Evolutionary conservation across 176 grass and related monocot genomes (phyloP), one percentile per base, ranked within the genome.

Genomic region (Phyllostachys edulis): DNA sequence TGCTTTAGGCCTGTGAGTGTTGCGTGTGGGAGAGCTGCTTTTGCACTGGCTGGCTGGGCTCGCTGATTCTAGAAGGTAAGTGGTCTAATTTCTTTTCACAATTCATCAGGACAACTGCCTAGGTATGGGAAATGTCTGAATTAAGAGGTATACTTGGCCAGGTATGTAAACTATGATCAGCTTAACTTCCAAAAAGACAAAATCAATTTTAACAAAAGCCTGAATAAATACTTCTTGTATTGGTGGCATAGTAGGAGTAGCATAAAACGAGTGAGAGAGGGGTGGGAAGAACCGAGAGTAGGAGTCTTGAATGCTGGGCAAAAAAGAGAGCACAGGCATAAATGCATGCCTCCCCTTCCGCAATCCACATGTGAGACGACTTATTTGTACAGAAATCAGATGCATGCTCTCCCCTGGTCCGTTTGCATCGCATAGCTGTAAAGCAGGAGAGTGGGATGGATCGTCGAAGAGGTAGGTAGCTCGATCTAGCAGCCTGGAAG

Each of bases 1-100:
- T 82, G 78, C 85, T 68, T 75, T 77, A 64, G 26, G 40, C 40
- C 76, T 79, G 76, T 79, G 71, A 74, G 45, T 51, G 46, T 10
- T 50, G 42, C 29, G 42, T n/a, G 20, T 63, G 5, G 37, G 61
- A 6, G 17, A 21, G 32, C 16, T 65, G 42, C 68, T 76, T 73
- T 80, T 64, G 76, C 23, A 42, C 5, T 55, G 12, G 44, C 15
- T 80, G 15, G 61, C 29, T 75, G 12, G 54, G 2, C 5, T 36
- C 15, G 11, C 50, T 38, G 29, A 20, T 55, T 17, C 24, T 12
- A 34, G 16, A 26, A 24, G 41, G 1, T 46, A 11, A 16, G 46
- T 36, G 71, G 1, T 5, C 46, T 52, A 26, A 27, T 34, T 64
- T 64, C 62, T 15, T 32, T 32, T 64, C 27, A 64, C 13, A 34